Evolutionary conservation across 306 rosid species (phyloP), one percentile per base, ranked within the genome.

Genomic region (Carpinus viminea): DNA sequence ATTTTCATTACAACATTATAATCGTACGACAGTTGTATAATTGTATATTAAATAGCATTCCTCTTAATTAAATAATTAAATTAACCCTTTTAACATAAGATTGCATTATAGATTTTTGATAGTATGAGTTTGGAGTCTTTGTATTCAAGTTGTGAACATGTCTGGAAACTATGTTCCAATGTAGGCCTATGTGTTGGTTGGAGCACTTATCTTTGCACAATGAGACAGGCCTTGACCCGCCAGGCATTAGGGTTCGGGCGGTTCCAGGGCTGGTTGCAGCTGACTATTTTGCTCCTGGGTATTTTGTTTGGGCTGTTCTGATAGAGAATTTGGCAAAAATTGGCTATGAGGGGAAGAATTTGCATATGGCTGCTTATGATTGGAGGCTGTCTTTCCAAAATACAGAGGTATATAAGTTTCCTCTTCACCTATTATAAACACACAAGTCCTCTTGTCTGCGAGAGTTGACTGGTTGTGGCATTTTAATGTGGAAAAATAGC

Each of bases 351-450:
- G 90, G 85, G 81, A 93, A 87, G 87, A 91, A 89, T 76, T 76
- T 93, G 85, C 73, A 90, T 59, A 90, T 91, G 97, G 90, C 87
- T 72, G 74, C 89, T 26, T 89, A 93, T 85, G 97, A 93, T 65
- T 93, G 98, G 98, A 88, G 97, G 76, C 76, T 90, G n/a, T 92
- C 94, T 36, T 93, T 91, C 84, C 93, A 93, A 66, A 91, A 90
- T 53, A 93, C 97, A 17, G 91, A 89, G 96, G 98, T 91, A 74
- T 70, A 62, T 0, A 76, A 34, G 34, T 62, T 54, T 62, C 72
- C 64, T 60, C 50, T 48, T 8, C 61, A 64, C 38, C 8, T 21
- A 16, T 21, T 55, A 38, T 68, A 10, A 47, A 18, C 4, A 62
- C 18, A 13, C 3, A n/a, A 53, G 21, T 53, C 59, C 21, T 53